A percentile compares a stretch with the other conserved stretches of the same genome.
Evolutionary conservation across 257 asterid species (phyloP).

Genomic region (Linderniella brevidens): DNA sequence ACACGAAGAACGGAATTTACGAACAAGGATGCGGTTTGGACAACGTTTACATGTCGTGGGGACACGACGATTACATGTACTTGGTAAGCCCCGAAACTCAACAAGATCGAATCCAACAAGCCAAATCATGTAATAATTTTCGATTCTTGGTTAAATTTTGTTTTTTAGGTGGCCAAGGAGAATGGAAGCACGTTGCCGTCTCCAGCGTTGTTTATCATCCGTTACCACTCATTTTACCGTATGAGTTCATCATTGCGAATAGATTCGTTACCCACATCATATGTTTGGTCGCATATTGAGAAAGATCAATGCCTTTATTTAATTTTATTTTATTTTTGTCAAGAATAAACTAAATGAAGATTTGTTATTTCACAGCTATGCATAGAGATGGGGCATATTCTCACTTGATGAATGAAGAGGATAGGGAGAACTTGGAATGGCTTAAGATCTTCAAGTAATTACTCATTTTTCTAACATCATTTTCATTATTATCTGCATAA

Average conservation of each 20-base stretch:
- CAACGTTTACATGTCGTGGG: slow-evolving; percentile 23
- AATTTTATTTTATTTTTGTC: too few species aligned
- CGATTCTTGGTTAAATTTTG: neutral
- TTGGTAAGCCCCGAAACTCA: slow-evolving; percentile 12
- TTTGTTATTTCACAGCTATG: too few species aligned
- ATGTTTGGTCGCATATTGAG: too few species aligned
- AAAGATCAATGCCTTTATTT: too few species aligned
- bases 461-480: neutral
- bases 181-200: slow-evolving; percentile 28
- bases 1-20: slow-evolving; percentile 21
- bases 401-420: slow-evolving; percentile 5
- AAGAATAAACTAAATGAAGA: too few species aligned
- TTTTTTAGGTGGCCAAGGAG: slow-evolving; percentile 23
- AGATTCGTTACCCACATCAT: too few species aligned
- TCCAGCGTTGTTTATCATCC: slow-evolving; percentile 4
- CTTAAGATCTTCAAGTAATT: slow-evolving; percentile 33
- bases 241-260: slow-evolving; percentile 4
- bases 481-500: too few species aligned
- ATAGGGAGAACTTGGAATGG: slow-evolving; percentile 35
- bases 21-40: slow-evolving; percentile 25
- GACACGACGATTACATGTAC: slow-evolving; percentile 28
- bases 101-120: neutral
- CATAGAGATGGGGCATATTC: too few species aligned
- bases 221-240: slow-evolving; percentile 35
- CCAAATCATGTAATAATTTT: neutral